These are phyloP conservation scores for Dactylellina sp. DNA, from an alignment of 2,329 filamentous ascomycete genomes.

Conservation along the genomic window DNA sequence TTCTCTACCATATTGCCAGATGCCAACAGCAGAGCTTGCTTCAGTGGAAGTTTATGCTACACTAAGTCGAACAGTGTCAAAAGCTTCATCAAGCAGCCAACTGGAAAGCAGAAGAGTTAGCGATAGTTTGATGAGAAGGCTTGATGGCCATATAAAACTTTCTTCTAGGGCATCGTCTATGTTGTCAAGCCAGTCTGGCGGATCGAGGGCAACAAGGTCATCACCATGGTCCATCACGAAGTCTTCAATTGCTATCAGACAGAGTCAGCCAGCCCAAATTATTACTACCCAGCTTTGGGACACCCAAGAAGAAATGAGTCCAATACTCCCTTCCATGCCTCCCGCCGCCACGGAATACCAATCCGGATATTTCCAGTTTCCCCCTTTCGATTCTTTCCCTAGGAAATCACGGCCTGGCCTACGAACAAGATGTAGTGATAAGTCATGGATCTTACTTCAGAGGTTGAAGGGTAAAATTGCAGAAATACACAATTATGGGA, in stretches of 20 bases:
- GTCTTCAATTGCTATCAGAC: constrained; percentile 35
- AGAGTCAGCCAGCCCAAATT: constrained; percentile 25
- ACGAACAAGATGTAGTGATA: constrained; percentile 53
- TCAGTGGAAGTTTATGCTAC: background rate
- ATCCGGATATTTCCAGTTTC: constrained; percentile 47
- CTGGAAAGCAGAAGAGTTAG: constrained; percentile 41
- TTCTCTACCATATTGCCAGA: constrained; percentile 5
- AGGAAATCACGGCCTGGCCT: constrained; percentile 34
- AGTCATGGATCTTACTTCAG: constrained; percentile 53
- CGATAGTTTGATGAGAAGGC: constrained; percentile 23
- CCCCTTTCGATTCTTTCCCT: constrained; percentile 40
- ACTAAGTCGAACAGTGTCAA: background rate
- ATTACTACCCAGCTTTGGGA: constrained; percentile 49
- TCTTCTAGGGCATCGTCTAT: constrained; percentile 10
- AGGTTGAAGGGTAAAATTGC: constrained; percentile 47
- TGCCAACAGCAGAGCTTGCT: constrained; percentile 9
- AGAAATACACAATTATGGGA: constrained; percentile 47
- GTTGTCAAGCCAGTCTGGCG: background rate
- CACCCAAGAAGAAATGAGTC: constrained; percentile 7
- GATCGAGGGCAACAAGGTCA: background rate
- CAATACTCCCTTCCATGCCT: background rate
- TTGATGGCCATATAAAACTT: constrained; percentile 21
- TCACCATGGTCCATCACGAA: constrained; percentile 28
- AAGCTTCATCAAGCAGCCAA: background rate
- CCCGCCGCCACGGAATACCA: constrained; percentile 13